Evolutionary conservation across 1,139 yeast genomes (phyloP), one percentile per base, ranked within the genome.

Genomic region (Spencermartinsiella ligniputridi): DNA sequence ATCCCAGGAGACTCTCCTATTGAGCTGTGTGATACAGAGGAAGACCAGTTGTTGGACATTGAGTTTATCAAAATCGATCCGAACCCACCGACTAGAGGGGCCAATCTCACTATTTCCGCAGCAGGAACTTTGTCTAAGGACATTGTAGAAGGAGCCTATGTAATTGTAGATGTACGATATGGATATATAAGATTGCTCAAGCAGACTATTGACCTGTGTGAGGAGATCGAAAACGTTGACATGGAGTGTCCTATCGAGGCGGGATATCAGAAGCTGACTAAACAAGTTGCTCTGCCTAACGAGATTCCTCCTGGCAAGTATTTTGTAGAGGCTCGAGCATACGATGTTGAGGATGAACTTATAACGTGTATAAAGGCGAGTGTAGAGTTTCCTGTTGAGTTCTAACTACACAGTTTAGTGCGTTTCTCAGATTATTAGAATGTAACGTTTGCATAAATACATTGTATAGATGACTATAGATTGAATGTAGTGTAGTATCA

Each of bases 221-320:
- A 89, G 54, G 84, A 88, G 61, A 73, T 88, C 49, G 78, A 79
- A 46, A 85, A 88, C 58, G 90, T 89, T 39, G 96, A 86, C 59
- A 52, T 74, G 58, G 62, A 66, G 39, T 92, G 98, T 63, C 98
- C 98, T 2, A 67, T 92, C 46, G 61, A 71, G 44, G 70, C 78
- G 54, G 98, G 97, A 3, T 64, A 69, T 44, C 82, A 87, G 56
- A 68, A 71, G 42, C 69, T 92, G 49, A 66, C 74, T 30, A 88
- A 89, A 66, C 67, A 71, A 38, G 94, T 92, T 27, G 90, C 81
- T 56, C 78, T 92, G 51, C 98, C 98, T 16, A 71, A 74, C n/a
- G 94, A 88, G 65, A 95, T 90, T 20, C 97, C 98, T 48, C 96
- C 97, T 22, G 98, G 97, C 37, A 83, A 78, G 63, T 92, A 92